Evolutionary conservation across 163 green algal genomes (phyloP).

Genomic region (Trebouxia gelatinosa): DNA sequence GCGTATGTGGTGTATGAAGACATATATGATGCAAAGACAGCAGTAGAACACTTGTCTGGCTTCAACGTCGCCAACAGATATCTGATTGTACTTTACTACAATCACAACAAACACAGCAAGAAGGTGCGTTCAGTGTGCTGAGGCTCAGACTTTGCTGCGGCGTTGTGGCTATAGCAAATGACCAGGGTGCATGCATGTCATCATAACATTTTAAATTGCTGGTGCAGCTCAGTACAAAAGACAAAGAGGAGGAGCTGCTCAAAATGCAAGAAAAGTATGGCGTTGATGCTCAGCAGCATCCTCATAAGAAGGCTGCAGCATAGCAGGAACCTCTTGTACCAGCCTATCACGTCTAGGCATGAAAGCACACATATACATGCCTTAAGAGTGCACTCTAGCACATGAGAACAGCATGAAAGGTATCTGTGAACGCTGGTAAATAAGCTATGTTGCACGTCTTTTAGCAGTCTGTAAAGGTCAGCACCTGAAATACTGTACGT

Average conservation of each 20-base stretch:
- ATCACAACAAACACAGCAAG: conserved; percentile 70
- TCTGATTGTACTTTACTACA: conserved; percentile 94
- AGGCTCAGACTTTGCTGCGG: neutral
- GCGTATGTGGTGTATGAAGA: conserved; percentile 98
- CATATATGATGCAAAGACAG: conserved; percentile 95
- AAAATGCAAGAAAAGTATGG: conserved; percentile 88
- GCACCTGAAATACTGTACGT: too few species aligned
- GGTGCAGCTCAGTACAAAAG: conserved; percentile 67
- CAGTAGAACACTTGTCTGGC: conserved; percentile 87
- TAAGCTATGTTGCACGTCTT: too few species aligned
- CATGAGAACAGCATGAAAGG: too few species aligned
- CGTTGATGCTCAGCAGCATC: conserved; percentile 87
- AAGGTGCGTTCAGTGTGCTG: conserved; percentile 57
- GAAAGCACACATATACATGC: too few species aligned
- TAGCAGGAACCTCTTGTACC: too few species aligned
- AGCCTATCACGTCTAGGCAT: too few species aligned
- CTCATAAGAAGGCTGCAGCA: conserved; percentile 29
- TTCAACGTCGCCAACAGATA: conserved; percentile 96
- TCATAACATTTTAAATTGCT: neutral
- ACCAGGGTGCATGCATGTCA: too few species aligned
- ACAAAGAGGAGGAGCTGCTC: conserved; percentile 87
- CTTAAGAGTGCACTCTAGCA: too few species aligned
- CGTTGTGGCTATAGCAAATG: too few species aligned
- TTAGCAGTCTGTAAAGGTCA: too few species aligned
- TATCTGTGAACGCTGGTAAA: too few species aligned